Conservation (phyloP, 2,329 filamentous ascomycete genomes). For the Claviceps arundinis region DNA sequence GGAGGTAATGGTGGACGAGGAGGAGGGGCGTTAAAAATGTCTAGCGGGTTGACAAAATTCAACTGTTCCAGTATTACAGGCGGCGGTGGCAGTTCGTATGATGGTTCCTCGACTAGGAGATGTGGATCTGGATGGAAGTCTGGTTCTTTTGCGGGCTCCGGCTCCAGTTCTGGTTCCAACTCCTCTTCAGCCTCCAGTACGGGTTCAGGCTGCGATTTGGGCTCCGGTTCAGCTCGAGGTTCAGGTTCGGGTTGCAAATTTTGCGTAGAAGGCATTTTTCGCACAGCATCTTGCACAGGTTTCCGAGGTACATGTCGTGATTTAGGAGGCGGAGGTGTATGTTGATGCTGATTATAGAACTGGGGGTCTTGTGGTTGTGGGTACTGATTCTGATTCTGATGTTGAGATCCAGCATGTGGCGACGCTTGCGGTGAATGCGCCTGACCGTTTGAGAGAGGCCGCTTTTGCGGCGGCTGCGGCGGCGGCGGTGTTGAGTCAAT, state of each 20-base stretch:
- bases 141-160: not conserved
- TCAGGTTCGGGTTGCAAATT: not conserved
- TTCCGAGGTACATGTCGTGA: constrained; percentile 2
- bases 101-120: not conserved
- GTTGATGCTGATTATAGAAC: not conserved
- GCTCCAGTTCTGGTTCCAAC: not conserved
- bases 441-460: constrained; percentile 9
- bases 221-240: not conserved
- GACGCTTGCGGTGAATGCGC: constrained; percentile 14
- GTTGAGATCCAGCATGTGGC: constrained; percentile 6
- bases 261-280: not conserved
- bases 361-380: constrained; percentile 1
- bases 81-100: constrained; percentile 1
- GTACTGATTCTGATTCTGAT: not conserved
- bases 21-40: constrained; percentile 22
- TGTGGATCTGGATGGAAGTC: not conserved
- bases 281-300: constrained; percentile 3
- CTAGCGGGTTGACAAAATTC: constrained; percentile 25
- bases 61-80: constrained; percentile 8
- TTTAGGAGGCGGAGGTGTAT: constrained; percentile 5
- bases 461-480: not conserved
- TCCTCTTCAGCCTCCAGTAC: not conserved
- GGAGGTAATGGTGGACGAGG: constrained; percentile 13
- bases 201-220: not conserved
- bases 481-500: constrained; percentile 8